Conservation (phyloP, 257 asterid species). For the Solanum arcanum region DNA sequence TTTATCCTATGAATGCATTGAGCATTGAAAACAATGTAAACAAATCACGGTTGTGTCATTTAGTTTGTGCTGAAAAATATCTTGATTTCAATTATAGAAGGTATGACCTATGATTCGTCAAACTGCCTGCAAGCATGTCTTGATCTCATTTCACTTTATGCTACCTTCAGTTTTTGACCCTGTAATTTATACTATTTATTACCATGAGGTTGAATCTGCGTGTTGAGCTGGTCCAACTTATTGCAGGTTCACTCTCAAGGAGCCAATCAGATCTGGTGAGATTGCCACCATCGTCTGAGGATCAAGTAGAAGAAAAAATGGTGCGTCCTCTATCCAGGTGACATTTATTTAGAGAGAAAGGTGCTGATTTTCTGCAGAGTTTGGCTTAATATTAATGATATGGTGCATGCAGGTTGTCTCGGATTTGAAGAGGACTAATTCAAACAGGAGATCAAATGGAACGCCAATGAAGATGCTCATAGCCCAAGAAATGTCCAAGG, state of each 20-base stretch:
- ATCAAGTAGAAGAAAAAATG: conserved; percentile 55
- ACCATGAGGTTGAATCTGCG: background rate
- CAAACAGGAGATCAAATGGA: conserved; percentile 10
- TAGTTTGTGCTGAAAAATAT: background rate
- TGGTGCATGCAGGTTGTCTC: conserved; percentile 46
- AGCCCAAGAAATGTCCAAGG: conserved; percentile 27
- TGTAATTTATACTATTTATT: background rate
- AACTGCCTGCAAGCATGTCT: background rate
- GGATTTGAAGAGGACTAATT: background rate
- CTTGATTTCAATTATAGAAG: background rate
- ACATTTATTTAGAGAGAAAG: background rate
- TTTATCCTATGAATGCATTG: background rate
- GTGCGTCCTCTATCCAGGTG: conserved; percentile 26
- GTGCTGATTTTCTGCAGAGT: conserved; percentile 1
- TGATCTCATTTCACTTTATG: background rate
- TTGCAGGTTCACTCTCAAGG: conserved; percentile 67
- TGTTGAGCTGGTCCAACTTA: background rate
- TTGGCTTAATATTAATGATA: background rate
- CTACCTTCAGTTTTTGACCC: background rate
- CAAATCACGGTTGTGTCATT: background rate
- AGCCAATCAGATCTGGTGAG: conserved; percentile 62
- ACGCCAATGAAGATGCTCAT: conserved; percentile 16
- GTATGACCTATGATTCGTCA: background rate
- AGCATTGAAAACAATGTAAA: background rate
- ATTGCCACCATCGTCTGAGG: conserved; percentile 29